Evolutionary conservation across 225 moss, liverwort and hornwort genomes (phyloP), one percentile per base, ranked within the genome.

Genomic region (Asterella californica): DNA sequence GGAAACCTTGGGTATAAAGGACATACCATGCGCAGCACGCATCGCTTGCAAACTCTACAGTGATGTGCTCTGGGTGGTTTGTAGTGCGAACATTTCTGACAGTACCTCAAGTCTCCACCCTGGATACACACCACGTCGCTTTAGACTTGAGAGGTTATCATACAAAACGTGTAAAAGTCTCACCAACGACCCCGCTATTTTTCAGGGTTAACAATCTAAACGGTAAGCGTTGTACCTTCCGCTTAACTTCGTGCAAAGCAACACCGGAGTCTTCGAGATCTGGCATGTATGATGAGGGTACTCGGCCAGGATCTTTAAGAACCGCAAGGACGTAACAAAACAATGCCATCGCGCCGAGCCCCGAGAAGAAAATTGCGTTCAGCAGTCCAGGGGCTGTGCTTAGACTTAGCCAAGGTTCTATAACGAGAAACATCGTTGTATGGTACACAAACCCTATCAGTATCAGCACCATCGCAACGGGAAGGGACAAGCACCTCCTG

Each of bases 51-150:
- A 52, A 93, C 91, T 81, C 94, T 91, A 82, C 96, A 96, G 75
- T 96, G 94, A 72, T 96, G 96, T 83, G 96, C 96, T 86, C 96
- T 88, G 52, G 96, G 96, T 82, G 96, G 96, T 78, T 96, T 96
- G 79, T 94, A 94, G 78, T 91, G 94, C 76, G 89, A 86, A 81
- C 96, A 96, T 84, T 96, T 96, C 77, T 96, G 91, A 75, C 96
- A 96, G 61, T 96, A 96, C 34, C 96, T 86, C 79, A 87, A 79
- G 78, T 96, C 96, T 78, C 96, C 96, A 76, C 96, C 92, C 96
- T 96, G 87, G 79, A 70, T 25, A 38, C 30, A 29, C 18, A 54
- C 55, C 34, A 5, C 5, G 24, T 37, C 1, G 55, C n/a, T 15
- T 55, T 34, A 21, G 36, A 75, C 1, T 55, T 17, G 33, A 22